Base-by-base conservation (phyloP, 306 rosid genomes). In the Ceratonia siliqua region DNA sequence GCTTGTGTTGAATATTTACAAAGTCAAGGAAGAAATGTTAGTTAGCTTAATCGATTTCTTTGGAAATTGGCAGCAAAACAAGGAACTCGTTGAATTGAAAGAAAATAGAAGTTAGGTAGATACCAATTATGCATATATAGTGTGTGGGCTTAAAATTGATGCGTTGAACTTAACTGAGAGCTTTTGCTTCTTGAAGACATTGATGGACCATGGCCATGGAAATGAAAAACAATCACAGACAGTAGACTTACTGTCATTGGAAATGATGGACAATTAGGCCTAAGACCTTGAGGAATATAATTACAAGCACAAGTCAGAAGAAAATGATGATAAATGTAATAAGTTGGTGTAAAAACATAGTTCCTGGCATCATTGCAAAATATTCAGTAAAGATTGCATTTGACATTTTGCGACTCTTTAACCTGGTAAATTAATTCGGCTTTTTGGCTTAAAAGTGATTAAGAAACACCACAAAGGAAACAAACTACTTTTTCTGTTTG, bases 381-480 rank as follows among this genome's bases (percentile, higher is more conserved):
- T n/a, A n/a, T n/a, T n/a, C n/a, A 81, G 15, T 0, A 62, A 50
- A 36, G 63, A 81, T 70, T 33, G 49, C 76, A 78, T 70, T 81
- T 76, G 81, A 81, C 81, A 62, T 81, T 81, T 75, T 3, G 33
- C 7, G 12, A 75, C 59, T 69, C 72, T 68, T 68, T 74, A 68
- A 38, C 62, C 28, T 5, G 62, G 72, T 65, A 22, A 62, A 65
- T 70, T 80, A 59, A 83, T 50, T 76, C 21, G 70, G 64, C 82
- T 63, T 28, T 58, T 48, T 55, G 80, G 73, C 15, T 68, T 77
- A 58, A 69, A 41, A 74, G 76, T 50, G 64, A 79, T 74, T 62
- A 74, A 83, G 84, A 79, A 63, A 79, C 73, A 78, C 69, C 62
- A 50, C 55, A 67, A 76, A 61, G 74, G 82, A 62, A 84, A 80